phyloP scores from a whole-genome alignment of 179 eudicot genomes.

The Vitellaria paradoxa region DNA sequence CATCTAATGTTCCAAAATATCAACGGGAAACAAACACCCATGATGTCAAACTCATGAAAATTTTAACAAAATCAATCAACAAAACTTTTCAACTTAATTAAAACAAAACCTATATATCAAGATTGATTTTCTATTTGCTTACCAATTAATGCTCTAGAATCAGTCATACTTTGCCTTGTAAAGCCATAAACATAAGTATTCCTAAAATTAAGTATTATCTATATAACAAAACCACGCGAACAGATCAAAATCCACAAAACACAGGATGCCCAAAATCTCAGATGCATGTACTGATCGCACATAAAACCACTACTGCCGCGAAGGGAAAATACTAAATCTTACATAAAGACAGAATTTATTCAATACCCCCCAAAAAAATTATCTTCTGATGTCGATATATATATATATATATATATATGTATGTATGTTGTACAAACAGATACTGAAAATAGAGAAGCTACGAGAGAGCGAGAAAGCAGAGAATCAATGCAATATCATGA shows the following conservation, averaged over 20 bases:
- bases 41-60: background rate
- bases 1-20: background rate
- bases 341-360: background rate
- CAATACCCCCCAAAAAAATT: background rate
- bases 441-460: constrained; percentile 1
- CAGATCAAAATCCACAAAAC: too few relatives aligned
- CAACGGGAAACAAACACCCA: background rate
- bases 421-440: background rate
- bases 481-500: background rate
- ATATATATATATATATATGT: too few relatives aligned
- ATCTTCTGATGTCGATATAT: background rate
- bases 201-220: too few relatives aligned
- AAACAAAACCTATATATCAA: background rate
- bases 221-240: too few relatives aligned
- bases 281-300: too few relatives aligned
- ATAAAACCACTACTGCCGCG: too few relatives aligned
- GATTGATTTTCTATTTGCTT: background rate
- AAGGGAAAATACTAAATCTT: background rate
- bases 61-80: background rate
- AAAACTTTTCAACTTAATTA: background rate
- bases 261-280: too few relatives aligned
- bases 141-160: background rate
- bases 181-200: too few relatives aligned
- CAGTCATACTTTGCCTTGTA: too few relatives aligned
- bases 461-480: constrained; percentile 4